A percentile compares a stretch with the other conserved stretches of the same genome.
Evolutionary conservation across 169 alveolate species (phyloP).

Genomic region (Plasmodium adleri): DNA sequence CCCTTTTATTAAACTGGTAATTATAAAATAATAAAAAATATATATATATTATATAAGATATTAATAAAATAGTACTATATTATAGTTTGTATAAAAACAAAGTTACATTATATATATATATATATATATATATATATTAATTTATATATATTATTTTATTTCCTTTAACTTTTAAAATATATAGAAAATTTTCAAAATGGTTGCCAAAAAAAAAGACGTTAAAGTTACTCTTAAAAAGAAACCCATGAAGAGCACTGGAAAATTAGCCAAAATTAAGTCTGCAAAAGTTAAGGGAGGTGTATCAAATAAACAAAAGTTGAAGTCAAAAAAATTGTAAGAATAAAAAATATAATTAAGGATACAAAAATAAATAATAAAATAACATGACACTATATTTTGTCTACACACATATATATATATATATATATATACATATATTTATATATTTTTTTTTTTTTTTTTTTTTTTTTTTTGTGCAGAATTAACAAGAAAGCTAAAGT

Average conservation of each 20-base stretch:
- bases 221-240: slow-evolving; percentile 25
- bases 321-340: slow-evolving; percentile 51
- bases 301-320: slow-evolving; percentile 9
- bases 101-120: no score
- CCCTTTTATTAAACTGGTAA: no score
- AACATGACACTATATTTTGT: background rate
- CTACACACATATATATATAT: background rate
- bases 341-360: background rate
- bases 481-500: slow-evolving; percentile 2
- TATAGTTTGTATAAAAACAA: no score
- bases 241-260: slow-evolving; percentile 17
- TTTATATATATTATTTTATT: no score
- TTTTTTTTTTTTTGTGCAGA: background rate
- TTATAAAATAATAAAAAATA: no score
- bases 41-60: no score
- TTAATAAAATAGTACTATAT: no score
- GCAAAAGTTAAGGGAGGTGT: slow-evolving; percentile 13
- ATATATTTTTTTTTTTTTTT: background rate
- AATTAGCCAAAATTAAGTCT: slow-evolving; percentile 18
- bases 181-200: slow-evolving; percentile 42
- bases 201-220: slow-evolving; percentile 38
- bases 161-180: background rate
- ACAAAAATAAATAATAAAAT: background rate
- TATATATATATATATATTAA: no score
- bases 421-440: background rate